A percentile compares a stretch with the other conserved stretches of the same genome.
Conservation (phyloP, 2,329 filamentous ascomycete genomes). For the Cladophialophora immunda region DNA sequence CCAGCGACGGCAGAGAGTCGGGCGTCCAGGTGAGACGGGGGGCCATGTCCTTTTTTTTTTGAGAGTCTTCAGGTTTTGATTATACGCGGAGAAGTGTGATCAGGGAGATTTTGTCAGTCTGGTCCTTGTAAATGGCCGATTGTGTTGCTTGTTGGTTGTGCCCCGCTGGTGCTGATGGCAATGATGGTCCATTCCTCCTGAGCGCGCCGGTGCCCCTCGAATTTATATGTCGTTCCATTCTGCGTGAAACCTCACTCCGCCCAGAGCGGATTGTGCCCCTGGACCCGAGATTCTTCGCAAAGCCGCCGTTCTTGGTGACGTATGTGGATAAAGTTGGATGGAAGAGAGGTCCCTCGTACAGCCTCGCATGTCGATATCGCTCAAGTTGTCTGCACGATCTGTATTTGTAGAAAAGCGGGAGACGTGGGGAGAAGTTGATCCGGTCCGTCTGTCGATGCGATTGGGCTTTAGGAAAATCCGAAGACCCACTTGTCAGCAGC, state of each 20-base stretch:
- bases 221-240: slow-evolving; percentile 5
- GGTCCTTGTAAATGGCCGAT: too few species aligned
- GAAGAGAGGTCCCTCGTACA: neutral
- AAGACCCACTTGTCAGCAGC: slow-evolving; percentile 10
- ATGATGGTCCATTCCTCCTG: neutral
- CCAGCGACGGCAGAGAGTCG: slow-evolving; percentile 56
- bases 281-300: neutral
- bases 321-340: slow-evolving; percentile 10
- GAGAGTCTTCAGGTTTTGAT: neutral
- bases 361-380: slow-evolving; percentile 1
- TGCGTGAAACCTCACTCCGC: neutral
- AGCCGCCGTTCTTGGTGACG: neutral
- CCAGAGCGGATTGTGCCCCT: neutral
- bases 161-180: neutral
- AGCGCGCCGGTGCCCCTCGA: neutral
- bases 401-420: neutral
- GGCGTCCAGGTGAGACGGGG: slow-evolving; percentile 42
- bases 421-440: neutral
- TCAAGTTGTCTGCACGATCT: neutral
- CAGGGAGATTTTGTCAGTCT: too few species aligned
- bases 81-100: too few species aligned
- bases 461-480: neutral
- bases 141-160: neutral
- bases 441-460: neutral
- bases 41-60: slow-evolving; percentile 11